Evolutionary conservation across 2,329 filamentous ascomycete genomes (phyloP), one percentile per base, ranked within the genome.

Genomic region (Botrytis tulipae): DNA sequence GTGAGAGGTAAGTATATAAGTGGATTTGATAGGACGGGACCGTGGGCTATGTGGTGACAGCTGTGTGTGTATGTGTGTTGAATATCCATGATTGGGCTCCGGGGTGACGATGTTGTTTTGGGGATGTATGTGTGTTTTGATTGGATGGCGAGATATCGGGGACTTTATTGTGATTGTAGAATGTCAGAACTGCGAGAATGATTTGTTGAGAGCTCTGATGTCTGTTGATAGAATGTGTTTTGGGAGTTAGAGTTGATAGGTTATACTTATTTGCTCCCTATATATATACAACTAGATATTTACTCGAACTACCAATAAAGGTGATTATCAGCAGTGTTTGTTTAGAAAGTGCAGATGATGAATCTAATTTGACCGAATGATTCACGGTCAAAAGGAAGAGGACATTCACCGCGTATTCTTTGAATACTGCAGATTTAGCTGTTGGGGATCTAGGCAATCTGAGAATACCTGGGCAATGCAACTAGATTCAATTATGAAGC

Each of bases 61-160:
- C 37, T 66, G 68, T 77, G 74, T 22, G 60, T 72, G 51, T 75
- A 78, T 18, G 46, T 74, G 71, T 77, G 76, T 54, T 75, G 75
- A 20, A 67, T 42, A 35, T 61, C 46, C 76, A 78, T 77, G 1
- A 9, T 72, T 51, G 20, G 10, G 44, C 12, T 42, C 1, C 1
- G 35, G 9, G 20, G 20, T 25, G 20, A 16, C 9, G 20, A 7
- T 42, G 42, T 71, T 48, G 22, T 6, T 61, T 40, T 71, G 29
- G 20, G 40, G 32, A 29, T 35, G 37, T 16, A 59, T 44, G 9
- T 29, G 40, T 32, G 4, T 1, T 29, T 0, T 20, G 18, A 14
- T 51, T 1, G 22, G 12, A 10, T 44, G 9, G 20, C 9, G 4
- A 60, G 22, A 25, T 16, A 14, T 25, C 1, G 1, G 2, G 22